Base-by-base conservation (phyloP, 495 filamentous ascomycete species). In the Hyaloscypha bicolor region DNA sequence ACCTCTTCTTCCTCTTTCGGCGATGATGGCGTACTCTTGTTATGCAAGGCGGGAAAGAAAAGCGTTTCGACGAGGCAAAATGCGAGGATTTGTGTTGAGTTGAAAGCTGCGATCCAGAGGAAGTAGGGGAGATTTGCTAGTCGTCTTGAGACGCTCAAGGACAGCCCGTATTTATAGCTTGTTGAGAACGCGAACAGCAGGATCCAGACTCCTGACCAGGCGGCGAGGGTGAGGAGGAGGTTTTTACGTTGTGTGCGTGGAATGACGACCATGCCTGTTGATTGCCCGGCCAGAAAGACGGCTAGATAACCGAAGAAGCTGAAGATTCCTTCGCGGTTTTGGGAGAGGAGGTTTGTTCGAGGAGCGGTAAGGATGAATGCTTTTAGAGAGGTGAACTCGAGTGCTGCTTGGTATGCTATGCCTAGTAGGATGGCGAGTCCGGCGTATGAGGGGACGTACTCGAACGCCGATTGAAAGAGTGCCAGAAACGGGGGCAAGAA, bases 101-200 rank as follows among this genome's bases (percentile, higher is more conserved):
- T 99, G 82, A 93, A 98, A 6, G 93, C 88, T 14, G 87, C 80
- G 19, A 96, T 89, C 94, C 94, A 99, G 58, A 97, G 79, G 37
- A 97, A 80, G 73, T 99, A 99, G 0, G 95, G 93, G 62, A 97
- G 86, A 73, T 98, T 98, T 9, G 95, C 95, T 21, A 99, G 79
- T 12, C 95, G 87, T 33, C 95, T 88, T 5, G 95, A 98, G 6
- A 97, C 92, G 3, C 80, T 80, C 25, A 97, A 80, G 5, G 86
- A 87, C 25, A 90, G 80, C 11, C 92, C 93, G 64, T 90, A 86
- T 4, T 80, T 79, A 70, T 85, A 91, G 55, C 85, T 85, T 25
- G 89, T 91, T 16, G 86, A 83, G 58, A 91, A 72, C 30, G 83
- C 78, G 72, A 91, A 96, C 1, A 96, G 78, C 1, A 77, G 71